A percentile compares a stretch with the other conserved stretches of the same genome.
These are phyloP conservation scores for Elongisporangium prolatum DNA, from an alignment of 352 stramenopile genomes.

Conservation along the genomic window DNA sequence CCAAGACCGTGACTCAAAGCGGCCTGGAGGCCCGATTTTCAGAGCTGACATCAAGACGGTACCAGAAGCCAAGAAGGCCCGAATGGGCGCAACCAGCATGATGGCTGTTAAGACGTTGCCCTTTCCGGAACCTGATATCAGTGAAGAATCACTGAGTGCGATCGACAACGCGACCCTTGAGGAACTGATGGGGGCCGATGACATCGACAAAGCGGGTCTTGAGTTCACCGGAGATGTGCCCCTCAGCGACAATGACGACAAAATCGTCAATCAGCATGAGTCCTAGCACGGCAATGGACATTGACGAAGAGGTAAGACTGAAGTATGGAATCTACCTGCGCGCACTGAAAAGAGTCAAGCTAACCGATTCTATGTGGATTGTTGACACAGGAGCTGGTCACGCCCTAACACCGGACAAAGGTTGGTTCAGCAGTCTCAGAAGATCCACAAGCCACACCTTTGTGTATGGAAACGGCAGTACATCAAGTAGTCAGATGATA, in stretches of 20 bases:
- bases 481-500: constrained; percentile 7
- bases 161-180: constrained; percentile 4
- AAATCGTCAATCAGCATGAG: too few relatives aligned
- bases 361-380: constrained; percentile 8
- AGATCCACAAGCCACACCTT: constrained; percentile 4
- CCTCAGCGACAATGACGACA: background rate
- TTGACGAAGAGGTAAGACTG: constrained; percentile 9
- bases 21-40: constrained; percentile 2
- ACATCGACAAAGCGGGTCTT: background rate
- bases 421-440: constrained; percentile 10
- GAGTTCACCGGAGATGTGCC: constrained; percentile 3
- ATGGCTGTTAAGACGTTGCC: constrained; percentile 8
- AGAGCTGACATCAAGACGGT: constrained; percentile 6
- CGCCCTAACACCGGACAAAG: constrained; percentile 7
- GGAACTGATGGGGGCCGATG: background rate
- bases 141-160: constrained; percentile 2
- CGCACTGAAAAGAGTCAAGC: constrained; percentile 2
- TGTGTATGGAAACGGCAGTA: constrained; percentile 5
- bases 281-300: constrained; percentile 8
- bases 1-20: constrained; percentile 1
- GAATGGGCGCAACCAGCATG: background rate
- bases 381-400: constrained; percentile 12
- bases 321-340: constrained; percentile 3
- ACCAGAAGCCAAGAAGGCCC: constrained; percentile 4
- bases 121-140: too few relatives aligned